Base-by-base conservation (phyloP, 345 rosid genomes). In the Hibiscus tridactylites region DNA sequence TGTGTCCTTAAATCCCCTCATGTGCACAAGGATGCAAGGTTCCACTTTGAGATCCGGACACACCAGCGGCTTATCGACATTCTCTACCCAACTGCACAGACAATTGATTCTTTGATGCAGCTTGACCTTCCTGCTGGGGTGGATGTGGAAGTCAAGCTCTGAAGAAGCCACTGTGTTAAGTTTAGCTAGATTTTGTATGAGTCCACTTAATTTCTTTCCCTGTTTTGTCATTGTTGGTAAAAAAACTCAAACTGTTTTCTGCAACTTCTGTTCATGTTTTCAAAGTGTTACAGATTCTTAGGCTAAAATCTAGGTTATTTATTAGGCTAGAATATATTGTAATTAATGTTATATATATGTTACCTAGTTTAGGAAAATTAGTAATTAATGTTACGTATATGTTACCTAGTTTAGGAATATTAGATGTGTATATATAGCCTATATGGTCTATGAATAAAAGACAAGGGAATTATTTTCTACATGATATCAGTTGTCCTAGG, bases 1-100 rank as follows among this genome's bases (percentile, higher is more conserved):
- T 95, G 99, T 86, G 95, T 95, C 71, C 97, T 95, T 59, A 92
- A 90, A 83, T 92, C 99, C 49, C 97, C 97, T 15, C 97, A 95
- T 21, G 99, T 95, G 61, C 93, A 92, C 87, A 92, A 95, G 83
- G 99, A 95, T 70, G 99, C 99, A 44, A 84, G 99, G 83, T 91
- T 91, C 73, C 97, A 95, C 78, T 91, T 92, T 73, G 97, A 95
- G 82, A 91, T 92, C 75, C 79, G 97, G 72, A 92, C 99, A 33
- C 99, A 92, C 78, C 97, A 91, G 72, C 88, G 97, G 9, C 86
- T 95, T 52, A 90, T 91, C 3, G 99, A 92, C 74, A 90, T 95
- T 81, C 86, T 91, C 39, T 89, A 86, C 85, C 99, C 99, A 0
- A 95, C 97, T 67, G 97, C 97, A 5, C 99, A 95, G 64, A 92